Percentiles rank a stretch among this genome's conserved stretches.
phyloP scores from a whole-genome alignment of 441 rosid genomes.

The Biscutella laevigata region DNA sequence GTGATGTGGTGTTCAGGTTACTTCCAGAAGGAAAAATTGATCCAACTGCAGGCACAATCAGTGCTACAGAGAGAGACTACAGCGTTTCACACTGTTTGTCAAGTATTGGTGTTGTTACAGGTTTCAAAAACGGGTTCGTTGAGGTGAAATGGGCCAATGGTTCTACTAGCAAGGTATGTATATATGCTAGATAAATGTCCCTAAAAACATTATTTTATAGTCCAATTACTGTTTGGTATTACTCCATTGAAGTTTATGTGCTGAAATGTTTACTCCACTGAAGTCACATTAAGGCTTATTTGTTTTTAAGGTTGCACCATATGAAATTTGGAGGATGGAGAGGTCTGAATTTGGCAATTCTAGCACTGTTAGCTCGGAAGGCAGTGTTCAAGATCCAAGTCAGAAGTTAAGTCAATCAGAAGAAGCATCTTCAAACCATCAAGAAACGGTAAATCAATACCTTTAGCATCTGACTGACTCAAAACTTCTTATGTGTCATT shows the following conservation, averaged over 20 bases:
- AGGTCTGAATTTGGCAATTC: constrained; percentile 47
- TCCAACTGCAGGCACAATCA: constrained; percentile 16
- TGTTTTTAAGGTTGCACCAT: constrained; percentile 61
- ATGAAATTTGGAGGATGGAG: constrained; percentile 54
- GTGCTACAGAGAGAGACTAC: constrained; percentile 24
- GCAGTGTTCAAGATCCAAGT: constrained; percentile 35
- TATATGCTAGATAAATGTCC: neutral
- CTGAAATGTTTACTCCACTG: too few species aligned
- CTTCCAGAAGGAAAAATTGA: constrained; percentile 7
- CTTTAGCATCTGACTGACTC: too few species aligned
- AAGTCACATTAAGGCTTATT: too few species aligned
- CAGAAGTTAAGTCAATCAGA: constrained; percentile 35
- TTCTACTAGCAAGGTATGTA: constrained; percentile 48
- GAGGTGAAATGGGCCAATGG: constrained; percentile 86
- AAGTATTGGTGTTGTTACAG: constrained; percentile 59
- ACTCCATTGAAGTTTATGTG: neutral
- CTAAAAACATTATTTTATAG: neutral
- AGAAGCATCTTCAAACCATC: constrained; percentile 28
- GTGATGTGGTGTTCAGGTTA: constrained; percentile 62
- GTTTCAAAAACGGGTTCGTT: constrained; percentile 60
- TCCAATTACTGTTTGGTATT: neutral
- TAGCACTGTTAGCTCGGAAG: constrained; percentile 33
- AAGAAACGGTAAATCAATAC: constrained; percentile 47
- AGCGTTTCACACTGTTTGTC: constrained; percentile 31
- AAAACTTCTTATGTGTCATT: neutral